Evolutionary conservation across 108 stramenopile genomes (phyloP), one percentile per base, ranked within the genome.

Genomic region (Parietichytrium sp.): DNA sequence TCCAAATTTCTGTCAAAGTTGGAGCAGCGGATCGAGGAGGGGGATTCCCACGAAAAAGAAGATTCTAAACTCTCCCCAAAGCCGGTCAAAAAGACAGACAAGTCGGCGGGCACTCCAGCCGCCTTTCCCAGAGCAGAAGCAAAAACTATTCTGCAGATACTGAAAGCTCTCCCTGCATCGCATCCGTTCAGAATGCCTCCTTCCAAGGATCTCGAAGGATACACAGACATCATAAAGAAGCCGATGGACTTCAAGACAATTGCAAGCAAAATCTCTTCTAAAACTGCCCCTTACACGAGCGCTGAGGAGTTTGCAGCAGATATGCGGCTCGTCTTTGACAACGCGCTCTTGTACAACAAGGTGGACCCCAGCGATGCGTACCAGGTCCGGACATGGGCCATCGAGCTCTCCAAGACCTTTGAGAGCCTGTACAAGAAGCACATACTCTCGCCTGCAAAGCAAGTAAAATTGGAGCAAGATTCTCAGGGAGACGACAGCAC

Each of bases 191-290:
- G n/a, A n/a, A 84, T 85, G 54, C 77, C 48, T 29, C 90, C 91
- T 48, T 90, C 91, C 26, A 86, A 91, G 55, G 49, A 81, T 29
- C 84, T 89, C 38, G 87, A 86, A 2, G 91, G 90, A 50, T 92
- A 92, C 81, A 48, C 49, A 33, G 88, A 88, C 51, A 77, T 84
- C 6, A 86, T 91, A 78, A 87, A 83, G 78, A 3, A 83, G 10
- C 90, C 91, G 42, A 92, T 92, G 90, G 91, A 92, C 84, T 55
- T 91, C 3, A 86, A 88, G n/a, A 91, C 90, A n/a, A 49, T 88
- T 7, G 85, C 82, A 29, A 80, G 31, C 8, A 49, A 78, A 26
- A 49, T 91, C 16, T n/a, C n/a, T n/a, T n/a, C n/a, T n/a, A 81
- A 85, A 16, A 45, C 54, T 42, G 54, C 81, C 27, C 38, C n/a